A percentile compares a stretch with the other conserved stretches of the same genome.
These are phyloP conservation scores for Clonostachys sp. DNA, from an alignment of 2,329 filamentous ascomycete species.

Conservation along the genomic window DNA sequence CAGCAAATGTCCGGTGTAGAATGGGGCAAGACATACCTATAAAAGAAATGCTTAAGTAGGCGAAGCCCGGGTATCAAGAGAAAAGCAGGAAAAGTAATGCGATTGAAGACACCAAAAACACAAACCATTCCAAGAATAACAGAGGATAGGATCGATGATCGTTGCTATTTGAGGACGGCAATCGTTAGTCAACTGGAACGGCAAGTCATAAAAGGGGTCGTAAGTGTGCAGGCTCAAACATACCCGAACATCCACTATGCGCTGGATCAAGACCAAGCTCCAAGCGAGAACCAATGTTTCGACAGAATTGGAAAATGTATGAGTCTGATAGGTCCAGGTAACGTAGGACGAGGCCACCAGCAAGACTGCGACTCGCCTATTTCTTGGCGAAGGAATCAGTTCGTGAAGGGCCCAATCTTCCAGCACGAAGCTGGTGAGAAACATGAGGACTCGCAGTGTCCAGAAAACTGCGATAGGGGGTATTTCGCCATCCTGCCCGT, in stretches of 20 bases:
- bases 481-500: slow-evolving; percentile 70
- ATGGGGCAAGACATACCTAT: slow-evolving; percentile 54
- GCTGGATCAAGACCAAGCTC: slow-evolving; percentile 86
- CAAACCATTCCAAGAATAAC: slow-evolving; percentile 74
- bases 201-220: slow-evolving; percentile 6
- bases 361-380: slow-evolving; percentile 69
- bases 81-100: slow-evolving; percentile 96
- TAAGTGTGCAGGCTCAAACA: slow-evolving; percentile 14
- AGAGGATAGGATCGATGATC: slow-evolving; percentile 71
- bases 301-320: slow-evolving; percentile 96
- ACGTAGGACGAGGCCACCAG: slow-evolving; percentile 95
- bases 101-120: slow-evolving; percentile 88
- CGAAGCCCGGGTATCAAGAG: slow-evolving; percentile 77
- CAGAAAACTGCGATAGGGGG: slow-evolving; percentile 88
- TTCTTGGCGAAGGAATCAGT: slow-evolving; percentile 70
- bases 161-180: slow-evolving; percentile 44
- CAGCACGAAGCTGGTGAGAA: slow-evolving; percentile 88
- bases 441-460: slow-evolving; percentile 85
- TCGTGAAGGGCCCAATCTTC: slow-evolving; percentile 98
- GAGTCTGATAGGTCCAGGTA: slow-evolving; percentile 97
- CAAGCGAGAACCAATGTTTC: slow-evolving; percentile 91
- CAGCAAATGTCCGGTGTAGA: not conserved
- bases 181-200: slow-evolving; percentile 5
- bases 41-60: slow-evolving; percentile 79
- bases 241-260: slow-evolving; percentile 78